Evolutionary conservation across 768 basidiomycete genomes (phyloP).

Genomic region (Phlegmacium glaucopus): DNA sequence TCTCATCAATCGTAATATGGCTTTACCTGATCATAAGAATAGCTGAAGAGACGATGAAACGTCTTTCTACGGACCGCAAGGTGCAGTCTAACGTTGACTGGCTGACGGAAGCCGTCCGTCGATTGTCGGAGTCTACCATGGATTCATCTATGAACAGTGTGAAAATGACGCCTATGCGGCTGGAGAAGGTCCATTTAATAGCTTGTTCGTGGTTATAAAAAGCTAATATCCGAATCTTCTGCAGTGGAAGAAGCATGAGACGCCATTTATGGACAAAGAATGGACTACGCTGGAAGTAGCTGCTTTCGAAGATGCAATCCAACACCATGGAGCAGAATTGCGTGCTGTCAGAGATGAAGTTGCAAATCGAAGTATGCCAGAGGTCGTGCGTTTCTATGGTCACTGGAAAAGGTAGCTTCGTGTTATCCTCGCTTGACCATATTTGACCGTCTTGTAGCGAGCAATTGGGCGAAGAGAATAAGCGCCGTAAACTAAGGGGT

Average conservation of each 20-base stretch:
- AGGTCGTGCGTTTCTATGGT: constrained; percentile 81
- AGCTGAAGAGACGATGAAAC: constrained; percentile 68
- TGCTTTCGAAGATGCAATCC: constrained; percentile 75
- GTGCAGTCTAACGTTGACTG: constrained; percentile 71
- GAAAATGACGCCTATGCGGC: constrained; percentile 36
- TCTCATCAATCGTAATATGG: not conserved
- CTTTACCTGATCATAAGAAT: constrained; percentile 9
- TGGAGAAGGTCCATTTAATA: constrained; percentile 55
- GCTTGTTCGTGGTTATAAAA: not conserved
- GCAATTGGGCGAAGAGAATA: constrained; percentile 69
- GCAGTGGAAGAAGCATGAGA: constrained; percentile 74
- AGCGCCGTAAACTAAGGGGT: constrained; percentile 40
- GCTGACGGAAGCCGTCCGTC: constrained; percentile 71
- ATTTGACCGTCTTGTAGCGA: constrained; percentile 36
- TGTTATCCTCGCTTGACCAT: constrained; percentile 5
- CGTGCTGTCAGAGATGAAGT: constrained; percentile 76
- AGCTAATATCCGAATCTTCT: not conserved
- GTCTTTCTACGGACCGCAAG: constrained; percentile 49
- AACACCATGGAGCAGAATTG: constrained; percentile 74
- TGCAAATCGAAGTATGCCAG: constrained; percentile 61
- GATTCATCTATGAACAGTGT: constrained; percentile 33
- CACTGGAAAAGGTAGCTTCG: constrained; percentile 75
- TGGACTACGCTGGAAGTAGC: constrained; percentile 69
- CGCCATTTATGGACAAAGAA: constrained; percentile 61
- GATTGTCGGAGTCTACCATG: constrained; percentile 66